Evolutionary conservation across 306 rosid genomes (phyloP), one percentile per base, ranked within the genome.

Genomic region (Cicer bijugum): DNA sequence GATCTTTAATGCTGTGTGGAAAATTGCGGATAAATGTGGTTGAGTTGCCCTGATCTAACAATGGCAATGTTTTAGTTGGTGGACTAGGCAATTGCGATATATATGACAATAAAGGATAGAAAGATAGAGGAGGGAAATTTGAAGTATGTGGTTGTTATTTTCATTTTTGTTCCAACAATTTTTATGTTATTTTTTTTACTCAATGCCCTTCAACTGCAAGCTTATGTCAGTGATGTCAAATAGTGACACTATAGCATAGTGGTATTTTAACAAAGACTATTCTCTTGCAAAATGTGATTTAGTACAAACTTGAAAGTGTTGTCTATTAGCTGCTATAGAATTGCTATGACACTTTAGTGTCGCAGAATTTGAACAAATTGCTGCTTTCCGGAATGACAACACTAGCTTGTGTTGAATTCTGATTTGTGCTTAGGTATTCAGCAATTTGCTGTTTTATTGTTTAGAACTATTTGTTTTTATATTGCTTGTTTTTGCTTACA

Each of bases 61-160:
- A 37, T 67, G 12, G 1, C 45, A 40, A 19, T 50, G 37, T 20
- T 17, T 39, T 56, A 46, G 60, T 38, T 12, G 10, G 10, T 9
- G 58, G 62, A 69, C 47, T 35, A 23, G 62, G 23, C 43, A 56
- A 23, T 81, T 55, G 16, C 37, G 19, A 33, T 80, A 57, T 80
- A 57, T 23, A 58, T 37, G 81, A 52, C 48, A 14, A 45, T n/a
- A 75, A 39, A 52, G 45, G 12, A 10, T 16, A 40, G 35, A 16
- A 1, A 66, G 12, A 38, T n/a, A 4, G 62, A 52, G 45, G 48
- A 55, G 9, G 19, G 15, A 40, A 61, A 44, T 78, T 46, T 63
- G 44, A 64, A 67, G 53, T 64, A 58, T 8, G 28, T 70, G 4
- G 57, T 53, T 60, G n/a, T 23, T 15, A 46, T 15, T 40, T 23